A percentile compares a stretch with the other conserved stretches of the same genome.
Conservation (phyloP, 225 moss, liverwort and hornwort species). For the Anthoceros angustus region DNA sequence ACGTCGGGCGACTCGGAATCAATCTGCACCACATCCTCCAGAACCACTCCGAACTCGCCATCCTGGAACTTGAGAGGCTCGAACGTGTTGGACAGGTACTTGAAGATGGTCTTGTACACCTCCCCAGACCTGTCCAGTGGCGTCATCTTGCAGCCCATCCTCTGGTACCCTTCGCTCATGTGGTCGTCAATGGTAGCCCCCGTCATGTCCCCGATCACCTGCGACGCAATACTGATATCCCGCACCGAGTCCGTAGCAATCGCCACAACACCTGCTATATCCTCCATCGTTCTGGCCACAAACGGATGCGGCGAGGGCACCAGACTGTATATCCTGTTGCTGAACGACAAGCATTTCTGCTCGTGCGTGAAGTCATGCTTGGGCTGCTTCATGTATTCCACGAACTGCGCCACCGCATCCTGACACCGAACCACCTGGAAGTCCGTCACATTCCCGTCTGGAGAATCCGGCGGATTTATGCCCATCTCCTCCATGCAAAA, state of each 20-base stretch:
- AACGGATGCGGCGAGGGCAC: slow-evolving; percentile 42
- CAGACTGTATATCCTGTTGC: slow-evolving; percentile 43
- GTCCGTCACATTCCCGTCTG: slow-evolving; percentile 33
- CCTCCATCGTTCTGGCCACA: slow-evolving; percentile 19
- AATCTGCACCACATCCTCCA: slow-evolving; percentile 32
- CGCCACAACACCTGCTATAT: slow-evolving; percentile 29
- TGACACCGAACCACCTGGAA: slow-evolving; percentile 32
- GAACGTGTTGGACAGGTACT: slow-evolving; percentile 30
- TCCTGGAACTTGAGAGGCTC: slow-evolving; percentile 29
- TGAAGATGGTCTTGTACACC: slow-evolving; percentile 31
- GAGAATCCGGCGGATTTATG: slow-evolving; percentile 41
- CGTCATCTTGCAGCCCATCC: slow-evolving; percentile 36
- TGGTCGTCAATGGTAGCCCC: slow-evolving; percentile 31
- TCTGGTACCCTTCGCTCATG: slow-evolving; percentile 25
- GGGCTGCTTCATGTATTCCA: slow-evolving; percentile 19
- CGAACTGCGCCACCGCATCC: slow-evolving; percentile 21
- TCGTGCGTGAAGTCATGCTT: slow-evolving; percentile 25
- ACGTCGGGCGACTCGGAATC: slow-evolving; percentile 14
- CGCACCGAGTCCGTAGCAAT: slow-evolving; percentile 27
- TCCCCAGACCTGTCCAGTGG: slow-evolving; percentile 31
- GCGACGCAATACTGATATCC: slow-evolving; percentile 39
- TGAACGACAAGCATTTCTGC: slow-evolving; percentile 34
- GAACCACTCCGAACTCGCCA: slow-evolving; percentile 12
- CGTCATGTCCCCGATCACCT: slow-evolving; percentile 28
- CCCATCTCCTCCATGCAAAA: slow-evolving; percentile 30